These are phyloP conservation scores for Ascosphaera acerosa DNA, from an alignment of 2,329 filamentous ascomycete genomes.

Conservation along the genomic window DNA sequence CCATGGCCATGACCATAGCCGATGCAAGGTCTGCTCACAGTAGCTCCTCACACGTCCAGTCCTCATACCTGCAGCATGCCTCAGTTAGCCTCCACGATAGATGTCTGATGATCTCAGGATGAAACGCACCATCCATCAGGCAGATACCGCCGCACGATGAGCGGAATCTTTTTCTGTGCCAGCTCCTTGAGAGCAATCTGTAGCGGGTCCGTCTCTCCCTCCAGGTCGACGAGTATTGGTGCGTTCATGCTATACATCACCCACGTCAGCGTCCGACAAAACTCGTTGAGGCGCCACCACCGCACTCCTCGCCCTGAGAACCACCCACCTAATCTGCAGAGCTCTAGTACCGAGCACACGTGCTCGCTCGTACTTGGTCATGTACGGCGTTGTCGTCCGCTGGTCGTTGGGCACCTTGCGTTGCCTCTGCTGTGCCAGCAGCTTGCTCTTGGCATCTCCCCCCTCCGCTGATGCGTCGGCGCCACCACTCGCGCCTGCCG, in stretches of 20 bases:
- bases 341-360: slow-evolving; percentile 82
- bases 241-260: slow-evolving; percentile 65
- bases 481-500: slow-evolving; percentile 15
- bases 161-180: slow-evolving; percentile 91
- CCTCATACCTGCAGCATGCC: slow-evolving; percentile 50
- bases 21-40: no score
- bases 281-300: background rate
- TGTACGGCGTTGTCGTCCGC: slow-evolving; percentile 83
- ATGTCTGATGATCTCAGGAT: no score
- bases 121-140: slow-evolving; percentile 74
- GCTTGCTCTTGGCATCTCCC: slow-evolving; percentile 23
- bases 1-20: background rate
- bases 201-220: slow-evolving; percentile 90
- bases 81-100: slow-evolving; percentile 2
- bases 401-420: slow-evolving; percentile 82
- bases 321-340: slow-evolving; percentile 67
- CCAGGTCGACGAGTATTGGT: slow-evolving; percentile 82
- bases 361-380: slow-evolving; percentile 97
- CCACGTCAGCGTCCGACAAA: slow-evolving; percentile 8
- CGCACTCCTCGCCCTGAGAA: background rate
- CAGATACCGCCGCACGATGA: slow-evolving; percentile 85
- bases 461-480: slow-evolving; percentile 20
- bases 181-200: slow-evolving; percentile 96
- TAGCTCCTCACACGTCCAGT: slow-evolving; percentile 96
- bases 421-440: slow-evolving; percentile 33